Percentiles rank a stretch among this genome's conserved stretches.
phyloP scores from a whole-genome alignment of 495 filamentous ascomycete genomes.

The Penicillium lagena region DNA sequence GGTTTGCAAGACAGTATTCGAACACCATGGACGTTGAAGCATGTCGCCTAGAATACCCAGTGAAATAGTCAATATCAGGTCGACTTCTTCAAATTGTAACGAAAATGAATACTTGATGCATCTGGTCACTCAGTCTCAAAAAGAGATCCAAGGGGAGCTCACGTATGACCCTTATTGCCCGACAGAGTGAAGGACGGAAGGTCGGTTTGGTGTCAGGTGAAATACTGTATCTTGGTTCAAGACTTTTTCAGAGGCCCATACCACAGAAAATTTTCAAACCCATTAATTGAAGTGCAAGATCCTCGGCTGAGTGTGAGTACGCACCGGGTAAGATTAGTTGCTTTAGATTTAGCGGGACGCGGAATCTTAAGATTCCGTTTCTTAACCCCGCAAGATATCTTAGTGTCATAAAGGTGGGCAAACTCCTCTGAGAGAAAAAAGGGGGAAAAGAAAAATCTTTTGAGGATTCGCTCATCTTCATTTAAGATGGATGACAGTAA shows the following conservation, averaged over 20 bases:
- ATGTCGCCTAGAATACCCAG: too few species aligned
- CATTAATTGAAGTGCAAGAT: too few species aligned
- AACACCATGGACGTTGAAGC: too few species aligned
- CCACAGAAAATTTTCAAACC: too few species aligned
- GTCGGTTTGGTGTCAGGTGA: slow-evolving; percentile 13
- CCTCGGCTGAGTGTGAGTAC: too few species aligned
- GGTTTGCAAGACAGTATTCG: too few species aligned
- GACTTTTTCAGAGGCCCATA: too few species aligned
- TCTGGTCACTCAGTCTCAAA: slow-evolving; percentile 14
- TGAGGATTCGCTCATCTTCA: too few species aligned
- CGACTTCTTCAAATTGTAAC: too few species aligned
- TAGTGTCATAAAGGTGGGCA: background rate
- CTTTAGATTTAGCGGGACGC: background rate
- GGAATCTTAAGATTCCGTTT: slow-evolving; percentile 19
- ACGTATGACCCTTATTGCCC: slow-evolving; percentile 3
- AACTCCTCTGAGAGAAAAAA: background rate
- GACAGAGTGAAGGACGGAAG: background rate
- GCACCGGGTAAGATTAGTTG: too few species aligned
- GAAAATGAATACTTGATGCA: slow-evolving; percentile 12
- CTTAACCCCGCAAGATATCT: slow-evolving; percentile 3
- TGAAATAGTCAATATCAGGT: too few species aligned
- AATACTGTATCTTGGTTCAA: background rate
- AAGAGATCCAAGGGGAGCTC: slow-evolving; percentile 9
- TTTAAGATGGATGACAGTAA: background rate
- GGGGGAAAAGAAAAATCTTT: background rate